These are phyloP conservation scores for Claviceps quebecensis DNA, from an alignment of 2,329 filamentous ascomycete genomes.

Conservation along the genomic window DNA sequence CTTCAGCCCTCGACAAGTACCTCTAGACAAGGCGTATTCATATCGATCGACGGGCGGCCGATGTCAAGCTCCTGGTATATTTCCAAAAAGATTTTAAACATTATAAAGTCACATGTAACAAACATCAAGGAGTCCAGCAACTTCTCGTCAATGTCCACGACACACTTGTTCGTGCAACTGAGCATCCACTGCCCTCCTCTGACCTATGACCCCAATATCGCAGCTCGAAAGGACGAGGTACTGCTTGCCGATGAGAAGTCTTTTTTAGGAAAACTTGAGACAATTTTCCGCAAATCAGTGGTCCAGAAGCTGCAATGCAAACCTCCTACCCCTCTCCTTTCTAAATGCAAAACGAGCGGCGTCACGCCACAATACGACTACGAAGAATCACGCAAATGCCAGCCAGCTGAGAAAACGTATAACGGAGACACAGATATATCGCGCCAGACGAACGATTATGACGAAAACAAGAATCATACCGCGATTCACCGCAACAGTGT, in stretches of 20 bases:
- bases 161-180: constrained; percentile 48
- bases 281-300: constrained; percentile 29
- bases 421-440: neutral
- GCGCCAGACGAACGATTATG: neutral
- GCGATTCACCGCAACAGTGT: neutral
- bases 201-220: constrained; percentile 59
- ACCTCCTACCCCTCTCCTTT: no score
- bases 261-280: constrained; percentile 31
- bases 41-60: constrained; percentile 57
- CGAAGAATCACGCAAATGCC: neutral
- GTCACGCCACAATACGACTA: neutral
- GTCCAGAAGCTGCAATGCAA: neutral
- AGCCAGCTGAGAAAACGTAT: neutral
- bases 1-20: constrained; percentile 26
- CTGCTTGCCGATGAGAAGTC: constrained; percentile 44
- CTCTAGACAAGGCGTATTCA: constrained; percentile 26
- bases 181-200: constrained; percentile 46
- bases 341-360: neutral
- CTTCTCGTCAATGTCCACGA: constrained; percentile 12
- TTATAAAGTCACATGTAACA: constrained; percentile 33
- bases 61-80: constrained; percentile 30
- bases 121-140: neutral
- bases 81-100: constrained; percentile 41
- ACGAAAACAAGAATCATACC: neutral
- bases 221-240: constrained; percentile 59